These are phyloP conservation scores for Auxenochlorella protothecoides DNA, from an alignment of 139 green algal genomes.

Conservation along the genomic window DNA sequence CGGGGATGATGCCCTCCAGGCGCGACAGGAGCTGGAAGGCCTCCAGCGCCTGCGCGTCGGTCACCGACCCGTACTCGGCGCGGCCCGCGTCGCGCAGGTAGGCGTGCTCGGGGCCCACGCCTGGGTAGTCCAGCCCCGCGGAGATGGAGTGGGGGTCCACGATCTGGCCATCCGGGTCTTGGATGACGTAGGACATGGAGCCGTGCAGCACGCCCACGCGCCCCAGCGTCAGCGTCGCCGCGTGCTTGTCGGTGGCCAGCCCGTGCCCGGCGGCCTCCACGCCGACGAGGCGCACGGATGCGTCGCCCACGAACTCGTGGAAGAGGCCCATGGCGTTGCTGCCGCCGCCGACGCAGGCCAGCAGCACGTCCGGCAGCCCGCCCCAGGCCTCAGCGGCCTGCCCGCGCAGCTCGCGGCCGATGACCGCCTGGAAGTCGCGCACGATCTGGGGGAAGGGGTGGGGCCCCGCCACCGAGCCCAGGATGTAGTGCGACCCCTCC, in stretches of 20 bases:
- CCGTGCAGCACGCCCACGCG: constrained; percentile 92
- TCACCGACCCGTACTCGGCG: constrained; percentile 91
- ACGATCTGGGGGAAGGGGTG: constrained; percentile 99
- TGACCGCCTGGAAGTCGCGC: constrained; percentile 92
- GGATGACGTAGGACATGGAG: constrained; percentile 88
- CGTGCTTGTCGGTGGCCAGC: constrained; percentile 87
- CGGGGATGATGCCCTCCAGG: constrained; percentile 97
- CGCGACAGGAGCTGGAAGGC: constrained; percentile 66
- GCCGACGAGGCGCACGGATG: constrained; percentile 62
- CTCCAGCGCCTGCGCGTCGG: constrained; percentile 77
- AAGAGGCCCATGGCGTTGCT: constrained; percentile 99
- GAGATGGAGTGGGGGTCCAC: constrained; percentile 97
- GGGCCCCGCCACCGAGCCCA: constrained; percentile 88
- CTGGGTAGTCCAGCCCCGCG: constrained; percentile 95
- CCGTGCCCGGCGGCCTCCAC: constrained; percentile 78
- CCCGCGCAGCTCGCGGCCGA: constrained; percentile 76
- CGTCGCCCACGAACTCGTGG: constrained; percentile 93
- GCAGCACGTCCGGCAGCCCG: constrained; percentile 81
- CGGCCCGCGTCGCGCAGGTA: constrained; percentile 92
- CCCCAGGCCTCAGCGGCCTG: constrained; percentile 78
- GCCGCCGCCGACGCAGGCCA: constrained; percentile 95
- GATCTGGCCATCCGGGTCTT: constrained; percentile 94
- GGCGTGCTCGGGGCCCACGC: constrained; percentile 93
- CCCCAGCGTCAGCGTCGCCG: constrained; percentile 91
- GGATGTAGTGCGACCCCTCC: constrained; percentile 98